phyloP scores from a whole-genome alignment of 202 grass and related monocot genomes.

The Hordeum pubiflorum region DNA sequence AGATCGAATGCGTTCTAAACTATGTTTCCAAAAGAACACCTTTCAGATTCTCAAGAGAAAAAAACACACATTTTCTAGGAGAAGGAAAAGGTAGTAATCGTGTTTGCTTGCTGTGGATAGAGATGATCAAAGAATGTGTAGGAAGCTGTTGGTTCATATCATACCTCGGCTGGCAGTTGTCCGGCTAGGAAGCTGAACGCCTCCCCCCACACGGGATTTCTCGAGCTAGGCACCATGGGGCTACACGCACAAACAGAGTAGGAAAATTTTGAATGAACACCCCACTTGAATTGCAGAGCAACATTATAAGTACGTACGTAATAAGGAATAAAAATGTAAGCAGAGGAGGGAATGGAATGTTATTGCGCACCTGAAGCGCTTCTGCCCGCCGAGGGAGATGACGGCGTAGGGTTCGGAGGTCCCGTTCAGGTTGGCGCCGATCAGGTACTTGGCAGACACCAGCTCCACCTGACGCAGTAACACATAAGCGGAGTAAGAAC shows the following conservation, averaged over 20 bases:
- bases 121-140: background rate
- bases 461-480: slow-evolving; percentile 62
- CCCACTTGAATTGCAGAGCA: background rate
- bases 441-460: slow-evolving; percentile 87
- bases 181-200: slow-evolving; percentile 73
- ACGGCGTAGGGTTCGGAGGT: slow-evolving; percentile 84
- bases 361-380: slow-evolving; percentile 55
- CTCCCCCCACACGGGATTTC: slow-evolving; percentile 91
- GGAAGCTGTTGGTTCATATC: slow-evolving; percentile 15
- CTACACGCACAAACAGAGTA: slow-evolving; percentile 48
- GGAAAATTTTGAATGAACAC: background rate
- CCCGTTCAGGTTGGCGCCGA: slow-evolving; percentile 89
- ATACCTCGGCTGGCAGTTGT: slow-evolving; percentile 74
- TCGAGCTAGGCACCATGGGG: slow-evolving; percentile 77
- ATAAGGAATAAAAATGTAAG: no score
- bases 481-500: background rate
- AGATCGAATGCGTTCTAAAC: background rate
- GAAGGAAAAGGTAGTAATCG: background rate
- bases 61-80: background rate
- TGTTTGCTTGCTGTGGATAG: no score
- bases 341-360: background rate
- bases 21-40: background rate
- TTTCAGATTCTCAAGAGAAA: background rate
- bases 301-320: background rate
- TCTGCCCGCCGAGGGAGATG: slow-evolving; percentile 67